Base-by-base conservation (phyloP, 345 rosid species). In the Eucalyptus pauciflora region DNA sequence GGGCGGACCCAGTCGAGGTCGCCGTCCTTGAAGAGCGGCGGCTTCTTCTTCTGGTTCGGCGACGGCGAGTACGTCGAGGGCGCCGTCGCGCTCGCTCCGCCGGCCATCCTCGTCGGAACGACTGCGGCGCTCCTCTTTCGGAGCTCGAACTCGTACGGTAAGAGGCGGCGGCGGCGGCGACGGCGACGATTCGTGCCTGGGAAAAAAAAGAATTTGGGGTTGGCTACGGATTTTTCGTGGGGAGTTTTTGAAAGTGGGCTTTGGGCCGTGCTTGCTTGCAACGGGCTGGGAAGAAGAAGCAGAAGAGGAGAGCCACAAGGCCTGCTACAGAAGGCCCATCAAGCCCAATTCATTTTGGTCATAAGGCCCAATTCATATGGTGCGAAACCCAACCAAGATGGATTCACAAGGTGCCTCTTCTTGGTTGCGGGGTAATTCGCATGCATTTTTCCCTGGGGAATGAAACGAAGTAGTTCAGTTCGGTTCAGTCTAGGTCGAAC, bases 1-100 rank as follows among this genome's bases (percentile, higher is more conserved):
- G 99, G 98, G 89, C 99, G 96, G 50, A 93, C 92, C 99, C 98
- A 97, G 88, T 98, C 97, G 91, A 91, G 93, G 88, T 94, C 99
- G 45, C 93, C 88, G 60, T 91, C 92, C 16, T 91, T 91, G 92
- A 92, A 94, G 87, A 94, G 79, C 50, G 94, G 94, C 18, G 91
- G 94, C 10, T 92, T 93, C 87, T 88, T 86, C 89, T 92, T 96
- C 50, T 85, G 91, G 56, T 90, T 85, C 48, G 92, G 90, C 85
- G 93, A 91, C 8, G 96, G 97, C 25, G 98, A 92, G 91, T 96
- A 97, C 13, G 98, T 97, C 86, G 94, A 86, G n/a, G 97, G 92
- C 71, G 92, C 87, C 80, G 92, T 87, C 11, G 90, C 90, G 85
- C 94, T 94, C 3, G 92, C 90, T 89, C 93, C 94, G 15, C 96